Conservation (phyloP, 352 stramenopile species). For the Globisporangium nagaii region DNA sequence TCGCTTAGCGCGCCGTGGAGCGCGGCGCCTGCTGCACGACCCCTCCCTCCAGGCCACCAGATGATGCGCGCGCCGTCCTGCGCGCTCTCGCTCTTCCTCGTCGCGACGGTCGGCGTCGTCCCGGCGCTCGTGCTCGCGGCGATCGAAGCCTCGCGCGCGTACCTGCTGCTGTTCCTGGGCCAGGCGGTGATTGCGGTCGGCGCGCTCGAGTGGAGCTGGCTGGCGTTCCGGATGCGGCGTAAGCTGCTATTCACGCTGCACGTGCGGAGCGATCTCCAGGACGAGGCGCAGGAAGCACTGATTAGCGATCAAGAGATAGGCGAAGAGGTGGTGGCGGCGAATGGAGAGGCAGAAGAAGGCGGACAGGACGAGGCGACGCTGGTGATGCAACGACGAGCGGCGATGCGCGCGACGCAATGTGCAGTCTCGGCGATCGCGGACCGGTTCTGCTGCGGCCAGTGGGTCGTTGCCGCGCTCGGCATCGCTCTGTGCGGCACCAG, state of each 20-base stretch:
- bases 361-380: neutral
- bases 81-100: slow-evolving; percentile 20
- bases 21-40: neutral
- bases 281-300: neutral
- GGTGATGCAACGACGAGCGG: neutral
- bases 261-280: neutral
- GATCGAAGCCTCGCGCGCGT: slow-evolving; percentile 29
- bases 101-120: slow-evolving; percentile 21
- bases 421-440: slow-evolving; percentile 21
- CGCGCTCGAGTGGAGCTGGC: slow-evolving; percentile 45
- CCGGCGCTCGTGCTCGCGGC: slow-evolving; percentile 27
- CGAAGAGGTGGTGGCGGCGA: neutral
- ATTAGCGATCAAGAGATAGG: neutral
- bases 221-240: slow-evolving; percentile 39
- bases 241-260: slow-evolving; percentile 34
- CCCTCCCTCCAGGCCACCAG: slow-evolving; percentile 25
- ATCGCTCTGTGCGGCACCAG: slow-evolving; percentile 15
- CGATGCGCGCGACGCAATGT: slow-evolving; percentile 13
- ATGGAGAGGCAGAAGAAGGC: neutral
- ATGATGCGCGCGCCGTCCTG: slow-evolving; percentile 8
- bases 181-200: slow-evolving; percentile 31
- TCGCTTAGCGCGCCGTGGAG: neutral
- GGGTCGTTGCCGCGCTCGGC: slow-evolving; percentile 22
- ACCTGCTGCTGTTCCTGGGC: slow-evolving; percentile 33
- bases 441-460: slow-evolving; percentile 22